phyloP scores from a whole-genome alignment of 345 rosid species.

The Salix brachista region DNA sequence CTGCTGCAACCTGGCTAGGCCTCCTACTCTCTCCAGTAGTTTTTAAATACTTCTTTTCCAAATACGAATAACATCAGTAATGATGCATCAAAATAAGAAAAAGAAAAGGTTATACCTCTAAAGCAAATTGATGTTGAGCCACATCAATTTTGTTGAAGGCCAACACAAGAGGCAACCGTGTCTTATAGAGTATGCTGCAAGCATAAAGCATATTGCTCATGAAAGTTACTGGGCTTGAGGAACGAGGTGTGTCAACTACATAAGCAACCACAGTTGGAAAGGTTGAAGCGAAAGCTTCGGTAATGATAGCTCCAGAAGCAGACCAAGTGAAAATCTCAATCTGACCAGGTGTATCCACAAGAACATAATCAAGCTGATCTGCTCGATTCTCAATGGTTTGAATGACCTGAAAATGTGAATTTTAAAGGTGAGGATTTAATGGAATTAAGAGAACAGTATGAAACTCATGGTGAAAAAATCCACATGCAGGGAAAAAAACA shows the following conservation, averaged over 20 bases:
- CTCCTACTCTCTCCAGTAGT: neutral
- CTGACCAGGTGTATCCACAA: constrained; percentile 90
- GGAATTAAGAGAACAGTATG: neutral
- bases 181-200: constrained; percentile 82
- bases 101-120: constrained; percentile 46
- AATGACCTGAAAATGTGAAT: constrained; percentile 44
- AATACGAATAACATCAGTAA: neutral
- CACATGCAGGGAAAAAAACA: neutral
- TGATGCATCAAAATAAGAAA: neutral
- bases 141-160: constrained; percentile 82
- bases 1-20: neutral
- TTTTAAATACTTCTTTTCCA: neutral
- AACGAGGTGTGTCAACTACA: constrained; percentile 78
- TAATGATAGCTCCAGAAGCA: constrained; percentile 87
- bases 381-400: constrained; percentile 74
- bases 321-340: constrained; percentile 93
- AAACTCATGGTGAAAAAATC: neutral
- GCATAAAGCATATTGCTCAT: constrained; percentile 92
- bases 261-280: constrained; percentile 75
- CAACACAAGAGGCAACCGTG: constrained; percentile 66
- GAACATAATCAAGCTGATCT: constrained; percentile 78
- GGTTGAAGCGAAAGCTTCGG: constrained; percentile 84
- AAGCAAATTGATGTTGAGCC: constrained; percentile 76
- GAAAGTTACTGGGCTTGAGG: constrained; percentile 67
- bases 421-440: neutral